A percentile compares a stretch with the other conserved stretches of the same genome.
Evolutionary conservation across 1,284 basidiomycete genomes (phyloP).

Genomic region (Sanghuangporus weigelae): DNA sequence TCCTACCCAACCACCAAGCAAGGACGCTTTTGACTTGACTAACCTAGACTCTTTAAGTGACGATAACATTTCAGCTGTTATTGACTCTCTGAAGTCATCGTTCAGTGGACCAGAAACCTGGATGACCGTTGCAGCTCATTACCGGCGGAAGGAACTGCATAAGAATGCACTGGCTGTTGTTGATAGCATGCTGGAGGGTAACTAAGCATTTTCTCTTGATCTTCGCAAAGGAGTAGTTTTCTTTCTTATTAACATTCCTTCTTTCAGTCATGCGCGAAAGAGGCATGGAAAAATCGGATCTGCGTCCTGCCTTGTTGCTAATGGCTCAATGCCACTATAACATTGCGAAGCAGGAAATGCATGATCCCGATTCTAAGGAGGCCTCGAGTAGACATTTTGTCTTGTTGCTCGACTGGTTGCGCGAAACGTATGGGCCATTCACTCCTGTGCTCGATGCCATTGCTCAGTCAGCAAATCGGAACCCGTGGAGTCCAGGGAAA

Average conservation of each 20-base stretch:
- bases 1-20: background rate
- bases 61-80: slow-evolving; percentile 6
- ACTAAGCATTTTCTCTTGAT: background rate
- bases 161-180: slow-evolving; percentile 8
- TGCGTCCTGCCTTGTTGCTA: slow-evolving; percentile 13
- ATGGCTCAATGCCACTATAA: slow-evolving; percentile 16
- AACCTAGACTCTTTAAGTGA: slow-evolving; percentile 5
- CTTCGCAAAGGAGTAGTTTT: background rate
- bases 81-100: slow-evolving; percentile 11
- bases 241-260: background rate
- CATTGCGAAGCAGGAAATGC: slow-evolving; percentile 8
- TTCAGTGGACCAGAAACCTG: slow-evolving; percentile 12
- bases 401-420: slow-evolving; percentile 11
- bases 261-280: slow-evolving; percentile 10
- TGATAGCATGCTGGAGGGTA: slow-evolving; percentile 14
- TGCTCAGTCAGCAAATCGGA: slow-evolving; percentile 2
- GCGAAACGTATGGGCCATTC: slow-evolving; percentile 9
- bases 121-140: slow-evolving; percentile 13
- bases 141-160: slow-evolving; percentile 3
- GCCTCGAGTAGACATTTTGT: slow-evolving; percentile 3
- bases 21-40: background rate
- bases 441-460: slow-evolving; percentile 9
- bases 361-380: slow-evolving; percentile 1
- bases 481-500: background rate
- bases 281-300: slow-evolving; percentile 12